These are phyloP conservation scores for Sindora glabra DNA, from an alignment of 306 rosid species.

Conservation along the genomic window DNA sequence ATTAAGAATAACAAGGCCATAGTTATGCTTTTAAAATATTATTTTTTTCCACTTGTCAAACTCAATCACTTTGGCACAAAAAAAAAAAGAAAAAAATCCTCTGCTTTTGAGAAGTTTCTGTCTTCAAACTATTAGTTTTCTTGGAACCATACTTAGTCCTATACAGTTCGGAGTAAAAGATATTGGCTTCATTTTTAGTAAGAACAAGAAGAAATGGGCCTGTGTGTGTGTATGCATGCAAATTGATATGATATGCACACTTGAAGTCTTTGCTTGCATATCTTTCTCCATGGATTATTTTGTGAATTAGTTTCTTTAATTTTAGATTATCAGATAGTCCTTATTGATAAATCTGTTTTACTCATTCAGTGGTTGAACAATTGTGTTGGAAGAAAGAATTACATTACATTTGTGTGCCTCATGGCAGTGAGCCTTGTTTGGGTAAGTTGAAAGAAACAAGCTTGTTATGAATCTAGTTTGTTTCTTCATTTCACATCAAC, in stretches of 20 bases:
- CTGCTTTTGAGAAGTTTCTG: no score
- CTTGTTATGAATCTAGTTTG: constrained; percentile 1
- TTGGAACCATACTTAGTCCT: background rate
- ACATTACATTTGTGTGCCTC: constrained; percentile 64
- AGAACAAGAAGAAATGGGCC: constrained; percentile 7
- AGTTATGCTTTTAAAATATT: background rate
- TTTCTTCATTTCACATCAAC: background rate
- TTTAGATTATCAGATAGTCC: constrained; percentile 8
- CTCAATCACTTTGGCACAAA: no score
- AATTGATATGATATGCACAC: background rate
- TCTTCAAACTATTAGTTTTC: no score
- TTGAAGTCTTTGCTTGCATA: constrained; percentile 6
- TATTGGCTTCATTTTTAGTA: background rate
- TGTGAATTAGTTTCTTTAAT: background rate
- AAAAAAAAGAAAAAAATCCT: no score
- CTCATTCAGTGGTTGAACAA: constrained; percentile 82
- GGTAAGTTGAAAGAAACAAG: constrained; percentile 37
- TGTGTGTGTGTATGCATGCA: background rate
- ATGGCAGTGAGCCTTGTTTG: constrained; percentile 79
- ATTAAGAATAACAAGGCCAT: background rate
- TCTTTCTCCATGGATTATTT: background rate
- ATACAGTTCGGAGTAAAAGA: background rate
- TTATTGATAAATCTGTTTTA: constrained; percentile 6
- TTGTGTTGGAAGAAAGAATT: constrained; percentile 81
- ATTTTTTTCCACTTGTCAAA: background rate